A percentile compares a stretch with the other conserved stretches of the same genome.
phyloP scores from a whole-genome alignment of 225 moss, liverwort and hornwort genomes.

The Pseudoscleropodium purum region DNA sequence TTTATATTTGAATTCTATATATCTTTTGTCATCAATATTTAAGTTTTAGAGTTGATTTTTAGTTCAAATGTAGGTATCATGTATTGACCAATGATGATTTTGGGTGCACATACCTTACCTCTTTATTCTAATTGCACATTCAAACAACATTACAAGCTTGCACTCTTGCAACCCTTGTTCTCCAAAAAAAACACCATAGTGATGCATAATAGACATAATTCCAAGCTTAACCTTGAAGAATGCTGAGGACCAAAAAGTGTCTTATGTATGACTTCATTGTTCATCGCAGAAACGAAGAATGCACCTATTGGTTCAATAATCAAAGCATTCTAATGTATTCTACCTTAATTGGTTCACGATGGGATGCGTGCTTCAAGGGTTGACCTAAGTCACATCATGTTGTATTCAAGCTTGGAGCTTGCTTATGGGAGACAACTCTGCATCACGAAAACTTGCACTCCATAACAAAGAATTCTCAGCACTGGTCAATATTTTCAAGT shows the following conservation, averaged over 20 bases:
- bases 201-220: neutral
- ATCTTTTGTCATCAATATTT: too few species aligned
- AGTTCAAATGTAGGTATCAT: neutral
- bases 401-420: neutral
- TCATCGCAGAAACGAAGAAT: too few species aligned
- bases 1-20: neutral
- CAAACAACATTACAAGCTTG: neutral
- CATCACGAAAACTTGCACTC: neutral
- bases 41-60: rapidly evolving
- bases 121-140: neutral
- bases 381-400: too few species aligned
- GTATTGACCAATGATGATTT: neutral
- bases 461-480: neutral
- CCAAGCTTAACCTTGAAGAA: too few species aligned
- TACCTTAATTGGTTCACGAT: too few species aligned
- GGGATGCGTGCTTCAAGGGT: too few species aligned
- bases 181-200: neutral
- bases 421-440: neutral
- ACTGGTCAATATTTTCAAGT: neutral
- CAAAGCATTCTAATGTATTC: too few species aligned
- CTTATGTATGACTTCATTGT: too few species aligned
- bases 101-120: rapidly evolving
- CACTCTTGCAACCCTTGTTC: too few species aligned
- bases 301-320: too few species aligned
- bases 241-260: too few species aligned